Evolutionary conservation across 495 filamentous ascomycete species (phyloP).

Genomic region (Xylaria sp.): DNA sequence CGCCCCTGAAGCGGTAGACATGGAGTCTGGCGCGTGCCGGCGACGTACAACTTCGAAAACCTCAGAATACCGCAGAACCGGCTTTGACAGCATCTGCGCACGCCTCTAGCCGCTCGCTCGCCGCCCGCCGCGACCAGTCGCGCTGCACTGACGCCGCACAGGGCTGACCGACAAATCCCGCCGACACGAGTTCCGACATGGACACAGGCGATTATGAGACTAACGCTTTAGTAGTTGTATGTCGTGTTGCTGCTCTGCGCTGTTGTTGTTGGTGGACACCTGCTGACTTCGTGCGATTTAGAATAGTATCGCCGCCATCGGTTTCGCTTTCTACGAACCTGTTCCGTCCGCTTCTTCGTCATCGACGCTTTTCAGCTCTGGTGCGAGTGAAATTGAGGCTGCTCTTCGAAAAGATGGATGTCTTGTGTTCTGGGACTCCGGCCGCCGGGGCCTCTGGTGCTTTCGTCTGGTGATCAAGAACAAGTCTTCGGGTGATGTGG

Average conservation of each 20-base stretch:
- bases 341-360: conserved; percentile 39
- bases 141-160: conserved; percentile 21
- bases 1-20: conserved; percentile 34
- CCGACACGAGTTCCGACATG: conserved; percentile 50
- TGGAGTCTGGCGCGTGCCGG: conserved; percentile 44
- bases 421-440: conserved; percentile 56
- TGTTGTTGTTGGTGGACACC: conserved; percentile 29
- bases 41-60: conserved; percentile 39
- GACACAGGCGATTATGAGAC: conserved; percentile 62
- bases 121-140: conserved; percentile 23
- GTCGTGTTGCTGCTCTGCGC: conserved; percentile 20
- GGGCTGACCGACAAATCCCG: conserved; percentile 6
- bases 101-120: conserved; percentile 27
- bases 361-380: conserved; percentile 47
- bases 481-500: conserved; percentile 31
- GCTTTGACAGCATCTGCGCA: conserved; percentile 15
- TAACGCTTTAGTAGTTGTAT: conserved; percentile 58
- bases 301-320: conserved; percentile 56
- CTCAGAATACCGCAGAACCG: conserved; percentile 20
- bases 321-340: conserved; percentile 57
- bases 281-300: conserved; percentile 30
- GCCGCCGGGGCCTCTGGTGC: conserved; percentile 57
- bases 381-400: conserved; percentile 52
- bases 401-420: conserved; percentile 56
- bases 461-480: conserved; percentile 52